Conservation (phyloP, 176 grass and related monocot genomes). For the Pharus latifolius region DNA sequence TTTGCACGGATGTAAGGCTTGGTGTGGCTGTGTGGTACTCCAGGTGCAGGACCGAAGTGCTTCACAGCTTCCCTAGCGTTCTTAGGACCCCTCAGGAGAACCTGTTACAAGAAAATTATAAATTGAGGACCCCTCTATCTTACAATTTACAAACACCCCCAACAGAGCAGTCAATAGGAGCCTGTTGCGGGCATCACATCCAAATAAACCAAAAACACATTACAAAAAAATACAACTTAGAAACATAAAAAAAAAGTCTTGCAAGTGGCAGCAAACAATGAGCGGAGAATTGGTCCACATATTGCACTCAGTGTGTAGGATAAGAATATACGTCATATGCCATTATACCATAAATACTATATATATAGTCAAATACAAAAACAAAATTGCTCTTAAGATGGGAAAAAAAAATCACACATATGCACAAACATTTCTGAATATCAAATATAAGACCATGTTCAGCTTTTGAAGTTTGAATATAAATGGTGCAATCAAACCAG, state of each 20-base stretch:
- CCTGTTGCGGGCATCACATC: too few relatives aligned
- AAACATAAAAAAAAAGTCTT: not conserved
- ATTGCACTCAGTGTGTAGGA: slow-evolving; percentile 28
- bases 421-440: not conserved
- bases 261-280: slow-evolving; percentile 27
- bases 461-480: not conserved
- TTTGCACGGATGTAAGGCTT: slow-evolving; percentile 63
- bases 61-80: slow-evolving; percentile 67
- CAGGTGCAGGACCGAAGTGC: slow-evolving; percentile 64
- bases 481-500: not conserved
- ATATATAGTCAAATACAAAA: not conserved
- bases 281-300: slow-evolving; percentile 30
- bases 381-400: not conserved
- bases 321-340: slow-evolving; percentile 30
- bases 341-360: not conserved
- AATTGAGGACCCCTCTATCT: not conserved
- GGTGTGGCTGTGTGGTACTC: slow-evolving; percentile 70
- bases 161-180: not conserved
- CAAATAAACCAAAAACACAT: too few relatives aligned
- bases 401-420: not conserved
- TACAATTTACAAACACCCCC: not conserved
- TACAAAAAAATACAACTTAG: not conserved
- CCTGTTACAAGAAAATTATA: slow-evolving; percentile 8
- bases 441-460: not conserved
- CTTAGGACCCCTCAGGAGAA: slow-evolving; percentile 70